Conservation (phyloP, 176 grass and related monocot genomes). For the Tuctoria greenei region DNA sequence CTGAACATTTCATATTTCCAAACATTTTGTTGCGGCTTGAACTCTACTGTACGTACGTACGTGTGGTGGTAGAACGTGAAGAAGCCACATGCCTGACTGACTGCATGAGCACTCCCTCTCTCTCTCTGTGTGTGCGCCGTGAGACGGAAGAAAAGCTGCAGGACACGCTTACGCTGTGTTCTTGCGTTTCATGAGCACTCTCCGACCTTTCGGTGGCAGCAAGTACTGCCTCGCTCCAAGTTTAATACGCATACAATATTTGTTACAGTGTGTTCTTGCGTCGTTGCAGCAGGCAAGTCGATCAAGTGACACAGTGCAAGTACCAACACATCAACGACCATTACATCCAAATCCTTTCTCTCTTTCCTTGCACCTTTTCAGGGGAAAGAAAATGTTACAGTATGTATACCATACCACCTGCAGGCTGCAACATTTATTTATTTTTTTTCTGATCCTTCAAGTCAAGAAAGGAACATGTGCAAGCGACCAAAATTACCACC, state of each 20-base stretch:
- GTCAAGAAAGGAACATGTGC: background rate
- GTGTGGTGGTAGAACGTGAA: background rate
- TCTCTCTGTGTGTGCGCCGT: background rate
- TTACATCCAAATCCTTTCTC: conserved; percentile 2
- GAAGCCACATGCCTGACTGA: background rate
- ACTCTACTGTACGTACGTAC: no score
- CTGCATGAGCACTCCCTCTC: conserved; percentile 2
- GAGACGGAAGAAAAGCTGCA: conserved; percentile 18
- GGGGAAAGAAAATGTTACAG: background rate
- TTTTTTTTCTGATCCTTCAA: background rate
- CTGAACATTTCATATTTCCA: background rate
- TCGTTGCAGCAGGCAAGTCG: conserved; percentile 12
- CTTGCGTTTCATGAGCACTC: no score
- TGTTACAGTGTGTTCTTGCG: background rate
- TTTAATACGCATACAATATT: background rate
- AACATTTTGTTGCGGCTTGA: background rate
- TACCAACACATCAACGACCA: conserved; percentile 36
- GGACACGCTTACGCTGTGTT: no score
- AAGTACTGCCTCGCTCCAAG: background rate
- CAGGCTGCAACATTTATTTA: no score
- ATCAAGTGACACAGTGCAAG: conserved; percentile 23
- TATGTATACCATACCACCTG: no score
- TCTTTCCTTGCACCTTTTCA: conserved; percentile 4
- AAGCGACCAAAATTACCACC: conserved; percentile 8
- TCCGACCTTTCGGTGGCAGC: conserved; percentile 25